Evolutionary conservation across 2,329 filamentous ascomycete species (phyloP).

Genomic region (Aspergillus oerlinghausenensis): DNA sequence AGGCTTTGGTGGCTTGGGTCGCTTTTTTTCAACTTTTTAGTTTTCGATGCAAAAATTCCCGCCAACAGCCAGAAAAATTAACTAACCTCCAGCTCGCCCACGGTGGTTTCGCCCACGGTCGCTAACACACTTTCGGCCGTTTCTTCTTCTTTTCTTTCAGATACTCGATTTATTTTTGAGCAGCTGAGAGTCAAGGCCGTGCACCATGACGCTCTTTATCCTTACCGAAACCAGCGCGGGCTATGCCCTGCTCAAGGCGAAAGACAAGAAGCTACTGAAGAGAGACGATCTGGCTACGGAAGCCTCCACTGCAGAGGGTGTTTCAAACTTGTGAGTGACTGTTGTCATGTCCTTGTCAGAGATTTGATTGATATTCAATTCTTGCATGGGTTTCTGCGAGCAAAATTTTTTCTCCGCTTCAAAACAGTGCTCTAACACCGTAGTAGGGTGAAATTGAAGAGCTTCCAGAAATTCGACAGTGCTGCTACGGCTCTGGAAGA

Average conservation of each 20-base stretch:
- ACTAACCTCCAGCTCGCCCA: conserved; percentile 25
- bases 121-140: conserved; percentile 19
- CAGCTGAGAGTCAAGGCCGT: conserved; percentile 27
- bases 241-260: conserved; percentile 96
- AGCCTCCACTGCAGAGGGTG: conserved; percentile 73
- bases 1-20: conserved; percentile 18
- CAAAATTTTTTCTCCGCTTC: conserved; percentile 23
- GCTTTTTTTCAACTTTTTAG: conserved; percentile 34
- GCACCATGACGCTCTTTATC: conserved; percentile 81
- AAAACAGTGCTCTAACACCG: conserved; percentile 20
- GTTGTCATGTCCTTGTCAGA: conserved; percentile 1
- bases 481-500: conserved; percentile 86
- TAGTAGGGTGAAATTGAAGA: conserved; percentile 82
- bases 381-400: conserved; percentile 1
- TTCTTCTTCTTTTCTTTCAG: conserved; percentile 20
- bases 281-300: conserved; percentile 73
- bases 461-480: conserved; percentile 96
- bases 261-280: conserved; percentile 97
- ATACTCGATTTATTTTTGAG: conserved; percentile 14
- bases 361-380: background rate
- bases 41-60: conserved; percentile 34
- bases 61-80: conserved; percentile 19
- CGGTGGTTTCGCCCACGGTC: conserved; percentile 31
- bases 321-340: conserved; percentile 72
- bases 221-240: conserved; percentile 92